Conservation (phyloP, 495 filamentous ascomycete genomes). For the Aspergillus egyptiacus region DNA sequence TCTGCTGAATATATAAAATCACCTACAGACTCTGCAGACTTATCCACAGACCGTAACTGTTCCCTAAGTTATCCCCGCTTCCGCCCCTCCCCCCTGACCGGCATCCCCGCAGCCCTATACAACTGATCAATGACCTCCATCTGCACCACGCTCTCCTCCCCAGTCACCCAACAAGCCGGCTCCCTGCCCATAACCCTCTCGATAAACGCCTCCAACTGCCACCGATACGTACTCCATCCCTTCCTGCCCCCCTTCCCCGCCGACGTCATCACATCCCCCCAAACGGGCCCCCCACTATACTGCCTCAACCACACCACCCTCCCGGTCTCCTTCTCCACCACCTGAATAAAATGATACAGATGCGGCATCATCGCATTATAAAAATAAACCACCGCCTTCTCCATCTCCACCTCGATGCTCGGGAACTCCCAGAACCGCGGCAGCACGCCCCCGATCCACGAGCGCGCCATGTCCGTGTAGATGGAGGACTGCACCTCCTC, state of each 20-base stretch:
- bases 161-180: conserved; percentile 39
- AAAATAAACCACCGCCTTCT: conserved; percentile 33
- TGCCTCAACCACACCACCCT: no score
- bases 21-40: no score
- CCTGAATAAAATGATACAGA: conserved; percentile 33
- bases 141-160: conserved; percentile 43
- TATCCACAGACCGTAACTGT: no score
- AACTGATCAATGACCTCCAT: conserved; percentile 49
- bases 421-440: conserved; percentile 31
- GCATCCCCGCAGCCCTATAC: conserved; percentile 26
- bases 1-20: no score
- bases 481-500: conserved; percentile 19
- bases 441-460: conserved; percentile 16
- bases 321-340: conserved; percentile 35
- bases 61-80: no score
- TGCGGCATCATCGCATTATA: conserved; percentile 34
- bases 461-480: conserved; percentile 25
- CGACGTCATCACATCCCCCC: conserved; percentile 14
- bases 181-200: conserved; percentile 39
- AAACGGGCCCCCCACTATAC: no score
- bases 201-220: conserved; percentile 52
- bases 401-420: conserved; percentile 27
- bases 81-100: neutral
- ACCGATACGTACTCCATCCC: conserved; percentile 47
- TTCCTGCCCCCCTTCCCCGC: conserved; percentile 31